Conservation (phyloP, 78 protist species). For the Dictyostelium firmibasis region DNA sequence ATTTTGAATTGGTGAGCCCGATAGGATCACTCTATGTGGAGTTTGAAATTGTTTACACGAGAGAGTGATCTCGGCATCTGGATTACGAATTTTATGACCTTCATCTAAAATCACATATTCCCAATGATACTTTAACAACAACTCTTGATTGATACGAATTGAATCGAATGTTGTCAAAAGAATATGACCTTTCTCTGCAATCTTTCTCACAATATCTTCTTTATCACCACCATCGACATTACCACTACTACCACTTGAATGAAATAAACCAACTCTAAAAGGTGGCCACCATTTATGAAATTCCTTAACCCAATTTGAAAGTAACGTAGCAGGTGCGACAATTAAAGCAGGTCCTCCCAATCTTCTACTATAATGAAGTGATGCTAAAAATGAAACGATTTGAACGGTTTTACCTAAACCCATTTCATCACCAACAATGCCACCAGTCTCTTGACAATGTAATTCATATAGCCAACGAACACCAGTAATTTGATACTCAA, state of each 20-base stretch:
- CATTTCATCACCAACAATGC: slow-evolving; percentile 97
- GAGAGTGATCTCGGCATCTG: slow-evolving; percentile 93
- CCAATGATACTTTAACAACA: slow-evolving; percentile 75
- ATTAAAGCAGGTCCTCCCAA: slow-evolving; percentile 83
- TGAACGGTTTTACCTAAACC: slow-evolving; percentile 98
- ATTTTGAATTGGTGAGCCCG: slow-evolving; percentile 99
- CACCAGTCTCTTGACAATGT: slow-evolving; percentile 94
- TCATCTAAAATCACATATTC: slow-evolving; percentile 96
- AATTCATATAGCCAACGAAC: slow-evolving; percentile 96
- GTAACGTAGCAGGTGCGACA: slow-evolving; percentile 94
- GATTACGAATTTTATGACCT: slow-evolving; percentile 98
- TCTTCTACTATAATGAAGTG: slow-evolving; percentile 48
- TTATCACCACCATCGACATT: not conserved
- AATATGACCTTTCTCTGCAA: slow-evolving; percentile 62
- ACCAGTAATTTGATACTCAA: slow-evolving; percentile 88
- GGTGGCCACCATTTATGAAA: slow-evolving; percentile 93
- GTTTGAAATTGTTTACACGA: slow-evolving; percentile 90
- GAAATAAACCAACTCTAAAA: slow-evolving; percentile 84
- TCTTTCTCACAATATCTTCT: not conserved
- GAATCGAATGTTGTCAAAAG: slow-evolving; percentile 94
- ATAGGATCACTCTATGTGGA: slow-evolving; percentile 91
- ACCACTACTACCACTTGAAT: slow-evolving; percentile 42
- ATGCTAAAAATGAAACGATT: slow-evolving; percentile 82
- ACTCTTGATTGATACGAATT: slow-evolving; percentile 47
- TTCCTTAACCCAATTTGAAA: slow-evolving; percentile 95